Percentiles rank a stretch among this genome's conserved stretches.
phyloP scores from a whole-genome alignment of 2,329 filamentous ascomycete genomes.

The Botrytis tulipae region DNA sequence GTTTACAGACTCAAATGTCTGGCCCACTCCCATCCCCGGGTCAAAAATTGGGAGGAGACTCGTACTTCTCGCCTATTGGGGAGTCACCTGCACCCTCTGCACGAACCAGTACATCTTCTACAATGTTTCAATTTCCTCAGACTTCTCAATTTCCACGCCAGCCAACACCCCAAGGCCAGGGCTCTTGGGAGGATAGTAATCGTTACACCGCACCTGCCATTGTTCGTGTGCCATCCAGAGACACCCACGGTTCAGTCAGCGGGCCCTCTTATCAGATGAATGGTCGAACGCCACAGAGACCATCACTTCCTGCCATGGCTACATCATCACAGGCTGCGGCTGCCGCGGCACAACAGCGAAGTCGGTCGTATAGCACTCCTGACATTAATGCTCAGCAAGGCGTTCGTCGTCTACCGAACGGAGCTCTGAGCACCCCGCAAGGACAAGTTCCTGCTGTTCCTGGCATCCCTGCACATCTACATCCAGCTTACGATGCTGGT shows the following conservation, averaged over 20 bases:
- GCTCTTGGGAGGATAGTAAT: slow-evolving; percentile 68
- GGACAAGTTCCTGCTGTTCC: slow-evolving; percentile 65
- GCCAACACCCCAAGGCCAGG: slow-evolving; percentile 63
- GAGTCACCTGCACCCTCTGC: slow-evolving; percentile 73
- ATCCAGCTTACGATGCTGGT: slow-evolving; percentile 56
- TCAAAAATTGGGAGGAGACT: slow-evolving; percentile 51
- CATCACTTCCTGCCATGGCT: slow-evolving; percentile 73
- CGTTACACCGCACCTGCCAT: slow-evolving; percentile 88
- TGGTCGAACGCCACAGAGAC: slow-evolving; percentile 68
- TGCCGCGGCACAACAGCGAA: slow-evolving; percentile 58
- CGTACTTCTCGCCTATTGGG: slow-evolving; percentile 86
- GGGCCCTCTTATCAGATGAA: slow-evolving; percentile 54
- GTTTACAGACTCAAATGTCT: slow-evolving; percentile 60
- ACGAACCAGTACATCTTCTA: slow-evolving; percentile 49
- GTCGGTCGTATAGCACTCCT: slow-evolving; percentile 90
- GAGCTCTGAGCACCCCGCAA: slow-evolving; percentile 43
- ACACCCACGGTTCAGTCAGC: slow-evolving; percentile 62
- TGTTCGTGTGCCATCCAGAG: slow-evolving; percentile 75
- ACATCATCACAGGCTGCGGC: slow-evolving; percentile 46
- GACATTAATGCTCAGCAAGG: slow-evolving; percentile 74
- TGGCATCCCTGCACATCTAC: slow-evolving; percentile 70
- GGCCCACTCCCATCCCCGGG: slow-evolving; percentile 41
- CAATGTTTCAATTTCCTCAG: slow-evolving; percentile 61
- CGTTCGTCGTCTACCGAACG: slow-evolving; percentile 49
- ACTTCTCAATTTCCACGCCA: slow-evolving; percentile 81